Evolutionary conservation across 306 rosid genomes (phyloP).

Genomic region (Hylodesmum podocarpum): DNA sequence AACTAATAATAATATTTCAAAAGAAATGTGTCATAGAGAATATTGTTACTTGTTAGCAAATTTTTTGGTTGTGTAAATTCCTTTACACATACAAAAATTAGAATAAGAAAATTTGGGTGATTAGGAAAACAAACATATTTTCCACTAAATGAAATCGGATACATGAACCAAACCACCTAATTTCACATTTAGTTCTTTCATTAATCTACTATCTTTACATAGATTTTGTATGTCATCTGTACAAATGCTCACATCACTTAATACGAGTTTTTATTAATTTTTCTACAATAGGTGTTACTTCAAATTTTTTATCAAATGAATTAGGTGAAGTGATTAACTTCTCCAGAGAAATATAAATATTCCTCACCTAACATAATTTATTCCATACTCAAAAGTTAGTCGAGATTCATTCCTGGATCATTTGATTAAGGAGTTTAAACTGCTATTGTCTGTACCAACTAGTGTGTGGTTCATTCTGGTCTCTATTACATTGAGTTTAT

Average conservation of each 20-base stretch:
- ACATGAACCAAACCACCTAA: not conserved
- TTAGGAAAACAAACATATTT: not conserved
- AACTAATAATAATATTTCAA: too few relatives aligned
- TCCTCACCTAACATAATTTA: too few relatives aligned
- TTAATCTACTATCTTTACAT: not conserved
- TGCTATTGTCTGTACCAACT: too few relatives aligned
- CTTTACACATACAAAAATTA: not conserved
- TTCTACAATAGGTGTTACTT: not conserved
- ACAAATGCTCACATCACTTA: not conserved
- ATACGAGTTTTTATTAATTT: not conserved
- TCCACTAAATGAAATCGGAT: not conserved
- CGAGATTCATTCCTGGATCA: too few relatives aligned
- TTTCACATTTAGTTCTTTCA: not conserved
- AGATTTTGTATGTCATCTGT: not conserved
- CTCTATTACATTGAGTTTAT: not conserved
- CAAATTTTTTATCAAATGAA: too few relatives aligned
- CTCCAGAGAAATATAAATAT: too few relatives aligned
- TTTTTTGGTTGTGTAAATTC: not conserved
- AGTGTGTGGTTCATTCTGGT: too few relatives aligned
- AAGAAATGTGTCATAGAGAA: too few relatives aligned
- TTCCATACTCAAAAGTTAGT: too few relatives aligned
- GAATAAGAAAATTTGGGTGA: not conserved
- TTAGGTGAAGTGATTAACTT: too few relatives aligned
- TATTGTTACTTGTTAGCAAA: too few relatives aligned
- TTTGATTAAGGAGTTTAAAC: too few relatives aligned